Evolutionary conservation across 352 stramenopile species (phyloP), one percentile per base, ranked within the genome.

Genomic region (Phytophthora podocarpi): DNA sequence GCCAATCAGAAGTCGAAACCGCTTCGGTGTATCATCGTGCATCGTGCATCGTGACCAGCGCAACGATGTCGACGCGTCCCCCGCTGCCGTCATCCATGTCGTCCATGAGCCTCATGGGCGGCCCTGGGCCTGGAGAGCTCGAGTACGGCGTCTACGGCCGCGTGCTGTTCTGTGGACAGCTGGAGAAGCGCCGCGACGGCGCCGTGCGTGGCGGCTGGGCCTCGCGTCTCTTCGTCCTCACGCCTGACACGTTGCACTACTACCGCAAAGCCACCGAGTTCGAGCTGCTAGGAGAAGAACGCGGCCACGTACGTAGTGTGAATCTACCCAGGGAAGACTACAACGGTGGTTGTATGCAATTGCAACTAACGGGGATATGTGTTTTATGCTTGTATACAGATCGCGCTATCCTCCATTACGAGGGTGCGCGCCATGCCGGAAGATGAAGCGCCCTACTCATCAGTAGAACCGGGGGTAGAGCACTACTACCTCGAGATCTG

Each of bases 401-500:
- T 93, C 23, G 61, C 76, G n/a, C 48, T 93, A 35, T 75, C 71
- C 24, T 70, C 71, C 11, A 91, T 93, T 60, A 88, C 69, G 56
- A 74, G 70, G 23, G 82, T 92, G 34, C 78, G 82, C 6, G 82
- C 84, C n/a, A 91, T 90, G 82, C 76, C 85, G 5, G 82, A 94
- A 45, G 81, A 90, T 26, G 82, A 92, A 47, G 74, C 76, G 39
- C 78, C 76, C 8, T 41, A 62, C 46, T 68, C 78, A 9, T 70
- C 74, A 0, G 70, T 84, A 20, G 85, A 94, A 47, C 59, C 72
- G 2, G 76, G 74, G 8, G 63, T 67, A 9, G 85, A 94, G 57
- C 82, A 91, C 57, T 92, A 89, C 56, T 94, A 94, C 65, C 71
- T 94, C 2, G 85, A 90, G 62, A 94, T 94, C 62, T 74, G 60